Evolutionary conservation across 73 alveolate genomes (phyloP), one percentile per base, ranked within the genome.

Genomic region (Effrenium voratum): DNA sequence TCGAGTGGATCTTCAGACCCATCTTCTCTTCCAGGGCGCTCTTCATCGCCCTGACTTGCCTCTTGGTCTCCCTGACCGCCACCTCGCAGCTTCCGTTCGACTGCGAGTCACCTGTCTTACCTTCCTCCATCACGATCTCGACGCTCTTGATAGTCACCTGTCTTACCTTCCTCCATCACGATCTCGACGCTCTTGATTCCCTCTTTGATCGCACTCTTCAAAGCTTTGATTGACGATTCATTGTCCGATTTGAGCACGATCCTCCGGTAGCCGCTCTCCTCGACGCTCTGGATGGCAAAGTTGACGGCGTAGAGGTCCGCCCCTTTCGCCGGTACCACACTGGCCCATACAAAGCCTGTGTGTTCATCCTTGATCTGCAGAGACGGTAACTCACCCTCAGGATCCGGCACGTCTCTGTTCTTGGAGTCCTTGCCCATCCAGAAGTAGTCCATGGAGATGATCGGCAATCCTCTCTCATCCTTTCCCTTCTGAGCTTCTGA

Each of bases 161-260:
- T 34, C 44, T 10, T 32, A 32, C 73, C 22, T 16, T 46, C 50
- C 47, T 50, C 44, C 46, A 49, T 2, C 45, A 5, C 10, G 73
- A 81, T 26, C 28, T 45, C 72, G 47, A 47, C 66, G 26, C 32
- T 46, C 46, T n/a, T 5, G 45, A 77, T 12, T 13, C n/a, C 43
- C 15, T 45, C 73, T 70, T 47, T 81, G n/a, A 46, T 57, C 0
- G 45, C 45, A 2, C 32, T 30, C 47, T 49, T 45, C 73, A 81
- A n/a, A 32, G 92, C 44, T 70, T 47, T 47, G 43, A 81, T 81
- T 15, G 92, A 19, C 34, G 92, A 70, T 28, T 81, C 92, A 47
- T 81, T 45, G 72, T 81, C 92, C 0, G 34, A 5, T 26, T 46
- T 81, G 68, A 81, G 1, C 8, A 81, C 6, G 68, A 81, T 3